These are phyloP conservation scores for Exsudoporus floridanus DNA, from an alignment of 1,284 basidiomycete genomes.

Conservation along the genomic window DNA sequence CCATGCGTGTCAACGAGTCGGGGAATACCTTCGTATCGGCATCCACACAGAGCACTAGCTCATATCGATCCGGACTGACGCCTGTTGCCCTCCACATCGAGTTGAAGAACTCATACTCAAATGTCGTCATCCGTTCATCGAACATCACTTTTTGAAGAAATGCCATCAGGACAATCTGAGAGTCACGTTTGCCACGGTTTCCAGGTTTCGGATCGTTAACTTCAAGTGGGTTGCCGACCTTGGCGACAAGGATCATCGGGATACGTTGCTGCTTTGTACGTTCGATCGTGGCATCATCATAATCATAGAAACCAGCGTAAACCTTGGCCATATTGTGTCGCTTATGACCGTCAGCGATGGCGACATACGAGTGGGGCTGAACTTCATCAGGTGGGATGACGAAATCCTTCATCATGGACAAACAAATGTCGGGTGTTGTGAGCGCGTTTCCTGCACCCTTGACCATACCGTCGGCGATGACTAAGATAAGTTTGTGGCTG, in stretches of 20 bases:
- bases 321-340: slow-evolving; percentile 99
- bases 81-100: slow-evolving; percentile 93
- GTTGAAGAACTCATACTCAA: slow-evolving; percentile 99
- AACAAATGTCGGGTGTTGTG: slow-evolving; percentile 92
- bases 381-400: slow-evolving; percentile 84
- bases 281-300: slow-evolving; percentile 92
- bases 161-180: slow-evolving; percentile 96
- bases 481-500: slow-evolving; percentile 93
- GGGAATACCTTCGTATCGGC: slow-evolving; percentile 98
- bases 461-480: slow-evolving; percentile 98
- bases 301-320: slow-evolving; percentile 96
- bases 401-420: slow-evolving; percentile 98
- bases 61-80: slow-evolving; percentile 95
- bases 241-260: slow-evolving; percentile 93
- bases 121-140: slow-evolving; percentile 98
- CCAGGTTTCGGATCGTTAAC: slow-evolving; percentile 89
- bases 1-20: slow-evolving; percentile 89
- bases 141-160: slow-evolving; percentile 99
- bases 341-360: slow-evolving; percentile 98
- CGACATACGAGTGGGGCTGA: slow-evolving; percentile 94
- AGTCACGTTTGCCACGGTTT: slow-evolving; percentile 98
- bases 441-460: slow-evolving; percentile 88
- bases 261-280: slow-evolving; percentile 94
- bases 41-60: slow-evolving; percentile 95
- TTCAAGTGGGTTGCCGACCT: slow-evolving; percentile 91